phyloP scores from a whole-genome alignment of 148 eudicot species.

The Rhododendron griersonianum region DNA sequence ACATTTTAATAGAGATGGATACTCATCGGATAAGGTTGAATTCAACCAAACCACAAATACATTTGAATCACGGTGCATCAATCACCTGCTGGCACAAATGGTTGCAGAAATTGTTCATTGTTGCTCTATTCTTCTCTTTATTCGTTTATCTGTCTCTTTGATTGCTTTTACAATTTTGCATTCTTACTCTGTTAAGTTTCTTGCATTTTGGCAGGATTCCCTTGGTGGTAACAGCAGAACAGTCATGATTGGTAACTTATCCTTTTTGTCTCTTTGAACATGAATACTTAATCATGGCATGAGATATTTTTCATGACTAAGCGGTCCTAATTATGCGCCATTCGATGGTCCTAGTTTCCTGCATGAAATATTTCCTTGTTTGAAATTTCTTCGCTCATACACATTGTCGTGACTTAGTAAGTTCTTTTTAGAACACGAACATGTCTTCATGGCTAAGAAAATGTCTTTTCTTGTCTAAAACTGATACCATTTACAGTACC shows the following conservation, averaged over 20 bases:
- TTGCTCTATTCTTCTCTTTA: not conserved
- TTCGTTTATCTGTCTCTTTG: not conserved
- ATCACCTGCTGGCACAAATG: not conserved
- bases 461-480: not conserved
- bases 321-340: not conserved
- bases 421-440: not conserved
- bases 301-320: not conserved
- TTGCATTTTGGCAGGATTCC: constrained; percentile 69
- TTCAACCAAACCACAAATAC: not conserved
- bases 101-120: not conserved
- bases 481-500: not conserved
- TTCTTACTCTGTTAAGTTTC: constrained; percentile 7
- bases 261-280: constrained; percentile 5
- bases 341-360: constrained; percentile 1
- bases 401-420: not conserved
- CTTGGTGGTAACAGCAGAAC: constrained; percentile 99
- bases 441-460: not conserved
- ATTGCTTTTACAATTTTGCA: constrained; percentile 6
- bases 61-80: not conserved
- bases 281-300: not conserved
- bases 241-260: constrained; percentile 81
- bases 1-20: not conserved
- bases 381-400: not conserved
- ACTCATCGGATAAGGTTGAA: not conserved
- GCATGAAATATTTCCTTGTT: not conserved